Percentiles rank a stretch among this genome's conserved stretches.
These are phyloP conservation scores for Rhodotorula toruloides DNA, from an alignment of 768 basidiomycete species.

Conservation along the genomic window DNA sequence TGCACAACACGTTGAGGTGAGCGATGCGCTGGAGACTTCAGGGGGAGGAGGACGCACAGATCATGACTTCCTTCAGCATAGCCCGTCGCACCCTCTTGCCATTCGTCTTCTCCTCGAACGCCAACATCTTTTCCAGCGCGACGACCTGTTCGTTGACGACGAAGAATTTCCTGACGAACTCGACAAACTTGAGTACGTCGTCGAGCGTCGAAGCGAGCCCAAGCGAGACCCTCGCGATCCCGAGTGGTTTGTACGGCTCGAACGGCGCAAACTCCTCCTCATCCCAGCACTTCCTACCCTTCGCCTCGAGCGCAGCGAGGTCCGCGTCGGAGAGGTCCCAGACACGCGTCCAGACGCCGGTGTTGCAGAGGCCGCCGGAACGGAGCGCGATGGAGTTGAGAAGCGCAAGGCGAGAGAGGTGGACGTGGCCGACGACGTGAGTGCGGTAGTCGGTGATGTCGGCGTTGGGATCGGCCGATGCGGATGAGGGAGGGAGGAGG, in stretches of 20 bases:
- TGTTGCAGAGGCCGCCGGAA: slow-evolving; percentile 41
- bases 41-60: slow-evolving; percentile 11
- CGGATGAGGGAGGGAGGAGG: background rate
- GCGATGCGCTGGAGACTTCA: background rate
- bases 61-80: background rate
- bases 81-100: background rate
- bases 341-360: slow-evolving; percentile 29
- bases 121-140: background rate
- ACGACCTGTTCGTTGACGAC: slow-evolving; percentile 9
- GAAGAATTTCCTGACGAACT: slow-evolving; percentile 38
- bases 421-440: slow-evolving; percentile 29
- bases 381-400: slow-evolving; percentile 38
- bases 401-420: slow-evolving; percentile 39
- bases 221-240: slow-evolving; percentile 37
- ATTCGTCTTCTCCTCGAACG: too few species aligned
- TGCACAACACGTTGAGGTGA: background rate
- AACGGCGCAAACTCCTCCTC: slow-evolving; percentile 33
- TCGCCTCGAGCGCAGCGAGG: slow-evolving; percentile 15
- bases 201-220: slow-evolving; percentile 35
- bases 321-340: slow-evolving; percentile 35
- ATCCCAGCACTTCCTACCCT: slow-evolving; percentile 37
- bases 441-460: slow-evolving; percentile 6
- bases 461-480: too few species aligned
- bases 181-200: slow-evolving; percentile 37
- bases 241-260: slow-evolving; percentile 12